These are phyloP conservation scores for Sungouiozyma intestinalis DNA, from an alignment of 805 yeast genomes.

Conservation along the genomic window DNA sequence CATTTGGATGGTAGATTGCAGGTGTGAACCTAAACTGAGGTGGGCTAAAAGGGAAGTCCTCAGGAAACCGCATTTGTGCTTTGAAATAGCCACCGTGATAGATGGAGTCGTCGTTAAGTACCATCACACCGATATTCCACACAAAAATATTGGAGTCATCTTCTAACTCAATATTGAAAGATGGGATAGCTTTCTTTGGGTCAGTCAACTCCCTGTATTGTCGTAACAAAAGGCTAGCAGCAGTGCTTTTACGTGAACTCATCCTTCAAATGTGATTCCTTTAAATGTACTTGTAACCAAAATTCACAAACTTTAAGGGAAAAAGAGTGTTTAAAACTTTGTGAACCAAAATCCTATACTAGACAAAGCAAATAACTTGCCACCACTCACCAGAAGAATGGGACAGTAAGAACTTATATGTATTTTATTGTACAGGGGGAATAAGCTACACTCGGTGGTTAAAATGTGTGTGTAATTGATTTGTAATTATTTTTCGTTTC, in stretches of 20 bases:
- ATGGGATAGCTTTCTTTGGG: constrained; percentile 71
- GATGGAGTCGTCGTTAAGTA: constrained; percentile 75
- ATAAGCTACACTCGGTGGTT: neutral
- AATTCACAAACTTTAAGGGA: too few species aligned
- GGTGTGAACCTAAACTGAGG: constrained; percentile 91
- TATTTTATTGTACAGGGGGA: neutral
- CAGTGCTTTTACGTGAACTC: constrained; percentile 37
- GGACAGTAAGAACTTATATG: neutral
- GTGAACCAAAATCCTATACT: neutral
- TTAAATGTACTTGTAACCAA: neutral
- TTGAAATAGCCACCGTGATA: constrained; percentile 92
- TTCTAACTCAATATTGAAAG: constrained; percentile 58
- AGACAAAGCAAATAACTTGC: neutral
- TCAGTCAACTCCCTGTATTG: constrained; percentile 90
- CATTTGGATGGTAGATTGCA: constrained; percentile 90
- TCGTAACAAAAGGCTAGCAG: constrained; percentile 81
- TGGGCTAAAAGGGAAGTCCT: constrained; percentile 85
- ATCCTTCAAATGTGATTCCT: constrained; percentile 6
- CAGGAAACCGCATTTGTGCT: constrained; percentile 89
- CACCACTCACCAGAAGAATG: neutral
- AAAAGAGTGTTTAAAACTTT: neutral
- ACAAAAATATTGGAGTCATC: constrained; percentile 48
- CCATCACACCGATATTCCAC: constrained; percentile 89
- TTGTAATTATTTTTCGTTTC: neutral
- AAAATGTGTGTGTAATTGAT: neutral